Base-by-base conservation (phyloP, 768 basidiomycete genomes). In the Tylopilus plumbeoviolaceoides region DNA sequence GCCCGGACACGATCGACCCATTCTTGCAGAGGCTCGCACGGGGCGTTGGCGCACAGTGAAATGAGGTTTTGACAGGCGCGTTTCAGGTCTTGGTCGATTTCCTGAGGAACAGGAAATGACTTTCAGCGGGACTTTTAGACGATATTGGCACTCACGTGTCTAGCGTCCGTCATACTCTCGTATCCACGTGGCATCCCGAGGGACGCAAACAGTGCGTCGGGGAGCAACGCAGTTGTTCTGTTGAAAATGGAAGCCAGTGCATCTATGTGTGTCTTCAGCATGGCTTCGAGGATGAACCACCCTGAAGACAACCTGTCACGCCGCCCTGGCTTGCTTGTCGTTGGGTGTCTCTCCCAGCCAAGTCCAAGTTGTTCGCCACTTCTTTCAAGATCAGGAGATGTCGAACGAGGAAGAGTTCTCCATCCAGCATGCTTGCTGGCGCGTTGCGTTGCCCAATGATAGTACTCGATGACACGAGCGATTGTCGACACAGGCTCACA, bases 301-400 rank as follows among this genome's bases (percentile, higher is more conserved):
- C 39, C 8, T 44, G 17, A 28, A n/a, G 41, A 57, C 45, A 51
- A 85, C 85, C 87, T 47, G 83, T 82, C 27, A 89, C 76, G 30
- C 83, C 76, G 28, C 83, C 74, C 52, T 75, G 71, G 30, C 78
- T 75, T 40, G 68, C 62, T 46, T 65, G 72, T 21, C 58, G 71
- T 60, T 75, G 80, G 12, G 70, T 65, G 30, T 79, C 78, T 53
- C 72, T 73, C 45, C 75, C 75, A 11, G 72, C 79, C 27, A 90
- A 69, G 54, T 89, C 91, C 33, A 92, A 72, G 59, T 84, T 87
- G 39, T 84, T 77, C 8, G 87, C 78, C 58, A 97, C 83, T 71
- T 99, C 97, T 67, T 97, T 98, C 54, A 98, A 68, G 30, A 98
- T 86, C 47, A 98, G 72, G 20, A 98, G 68, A 70, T 99, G 95